Conservation (phyloP, 2,329 filamentous ascomycete genomes). For the Aspergillus ochraceus region DNA sequence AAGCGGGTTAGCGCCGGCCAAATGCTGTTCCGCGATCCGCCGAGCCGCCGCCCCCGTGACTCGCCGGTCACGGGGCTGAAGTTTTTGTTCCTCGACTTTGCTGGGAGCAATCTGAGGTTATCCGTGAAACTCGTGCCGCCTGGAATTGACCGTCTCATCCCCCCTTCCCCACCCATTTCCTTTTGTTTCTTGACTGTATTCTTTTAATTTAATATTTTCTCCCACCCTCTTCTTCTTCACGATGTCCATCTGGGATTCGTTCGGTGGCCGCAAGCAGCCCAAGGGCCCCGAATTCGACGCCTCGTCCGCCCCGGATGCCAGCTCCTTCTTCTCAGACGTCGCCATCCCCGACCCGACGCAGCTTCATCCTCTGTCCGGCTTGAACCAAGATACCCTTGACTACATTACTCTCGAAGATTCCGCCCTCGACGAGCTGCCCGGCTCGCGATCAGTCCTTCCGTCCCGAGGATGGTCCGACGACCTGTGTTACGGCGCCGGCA, state of each 20-base stretch:
- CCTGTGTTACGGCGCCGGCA: slow-evolving; percentile 93
- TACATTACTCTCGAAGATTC: slow-evolving; percentile 95
- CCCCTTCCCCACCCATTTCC: slow-evolving; percentile 3
- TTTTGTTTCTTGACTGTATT: slow-evolving; percentile 24
- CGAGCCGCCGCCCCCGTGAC: slow-evolving; percentile 1
- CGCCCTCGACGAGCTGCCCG: slow-evolving; percentile 79
- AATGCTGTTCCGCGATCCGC: slow-evolving; percentile 22
- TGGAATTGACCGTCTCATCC: slow-evolving; percentile 2
- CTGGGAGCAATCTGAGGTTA: slow-evolving; percentile 12
- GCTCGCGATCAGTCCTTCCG: slow-evolving; percentile 81
- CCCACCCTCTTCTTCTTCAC: slow-evolving; percentile 16
- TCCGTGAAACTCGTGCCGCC: slow-evolving; percentile 4
- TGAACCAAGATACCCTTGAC: slow-evolving; percentile 90
- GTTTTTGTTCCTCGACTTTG: slow-evolving; percentile 36
- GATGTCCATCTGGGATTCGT: slow-evolving; percentile 62
- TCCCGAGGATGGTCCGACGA: slow-evolving; percentile 98
- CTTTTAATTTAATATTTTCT: slow-evolving; percentile 23
- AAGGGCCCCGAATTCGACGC: slow-evolving; percentile 68
- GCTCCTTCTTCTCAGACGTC: slow-evolving; percentile 77
- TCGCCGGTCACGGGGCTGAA: slow-evolving; percentile 38
- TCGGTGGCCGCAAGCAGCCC: slow-evolving; percentile 60
- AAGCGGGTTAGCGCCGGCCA: slow-evolving; percentile 27
- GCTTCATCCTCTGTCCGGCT: slow-evolving; percentile 88
- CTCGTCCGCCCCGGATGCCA: slow-evolving; percentile 73
- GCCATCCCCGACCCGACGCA: slow-evolving; percentile 81